Base-by-base conservation (phyloP, 2,329 filamentous ascomycete species). In the Monilinia polystroma region DNA sequence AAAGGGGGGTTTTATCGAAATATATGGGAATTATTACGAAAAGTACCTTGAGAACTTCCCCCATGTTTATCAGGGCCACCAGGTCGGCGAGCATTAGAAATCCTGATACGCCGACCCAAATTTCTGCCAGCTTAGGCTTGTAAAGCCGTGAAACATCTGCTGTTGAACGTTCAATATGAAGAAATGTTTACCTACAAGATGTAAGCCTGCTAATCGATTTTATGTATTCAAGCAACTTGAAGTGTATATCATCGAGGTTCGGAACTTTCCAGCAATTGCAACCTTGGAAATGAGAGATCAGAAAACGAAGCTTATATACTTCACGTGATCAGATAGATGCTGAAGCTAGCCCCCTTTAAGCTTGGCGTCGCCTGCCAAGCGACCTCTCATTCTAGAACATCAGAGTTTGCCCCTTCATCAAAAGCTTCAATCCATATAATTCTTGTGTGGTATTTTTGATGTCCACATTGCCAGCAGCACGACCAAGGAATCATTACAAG, bases 401-500 rank as follows among this genome's bases (percentile, higher is more conserved):
- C 18, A 16, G 32, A 45, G 8, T 45, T 45, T 45, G 14, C 20
- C 57, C 57, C 57, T 60, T 60, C 57, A 60, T 26, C 58, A 60
- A 26, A 11, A 26, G 29, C n/a, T 32, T 59, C 8, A 49, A 35
- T 49, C 45, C 1, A 20, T 18, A 20, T 26, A 35, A 35, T 32
- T 35, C 20, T 35, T 45, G 23, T 45, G 23, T 29, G 38, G 20
- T 58, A 16, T 11, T 29, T 8, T 47, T 18, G 8, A 5, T 23
- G 41, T 32, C 11, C 26, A 12, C 16, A n/a, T 18, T 32, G 18
- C 12, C 3, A 23, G 14, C 4, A 18, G 3, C 2, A 11, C 32
- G 29, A 23, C 20, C 29, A 60, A 18, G 58, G 29, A 49, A 49
- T 10, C 26, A 23, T 14, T 35, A 8, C 5, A 6, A 18, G 35